A percentile compares a stretch with the other conserved stretches of the same genome.
phyloP scores from a whole-genome alignment of 1,139 yeast genomes.

The Candida mesenterica region DNA sequence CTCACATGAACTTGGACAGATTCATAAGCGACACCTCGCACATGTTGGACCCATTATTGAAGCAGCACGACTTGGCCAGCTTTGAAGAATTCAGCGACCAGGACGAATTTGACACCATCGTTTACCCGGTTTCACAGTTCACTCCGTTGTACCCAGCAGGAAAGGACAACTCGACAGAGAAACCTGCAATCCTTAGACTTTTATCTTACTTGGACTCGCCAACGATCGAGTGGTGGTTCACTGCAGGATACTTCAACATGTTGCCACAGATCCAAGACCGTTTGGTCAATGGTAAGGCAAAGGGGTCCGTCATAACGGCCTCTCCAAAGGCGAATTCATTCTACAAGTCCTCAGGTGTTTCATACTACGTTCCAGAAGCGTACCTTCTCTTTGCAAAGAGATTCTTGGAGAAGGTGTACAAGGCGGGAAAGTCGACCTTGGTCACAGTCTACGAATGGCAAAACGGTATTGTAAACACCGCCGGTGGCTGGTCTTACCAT shows the following conservation, averaged over 20 bases:
- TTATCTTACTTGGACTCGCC: slow-evolving; percentile 58
- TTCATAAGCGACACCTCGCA: slow-evolving; percentile 61
- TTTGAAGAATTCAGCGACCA: slow-evolving; percentile 36
- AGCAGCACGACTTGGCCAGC: slow-evolving; percentile 36
- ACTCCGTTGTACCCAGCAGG: slow-evolving; percentile 71
- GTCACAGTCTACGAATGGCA: slow-evolving; percentile 80
- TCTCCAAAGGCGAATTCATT: slow-evolving; percentile 93
- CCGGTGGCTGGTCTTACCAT: slow-evolving; percentile 94
- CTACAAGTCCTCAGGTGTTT: slow-evolving; percentile 78
- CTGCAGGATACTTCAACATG: slow-evolving; percentile 97
- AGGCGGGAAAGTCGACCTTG: slow-evolving; percentile 41
- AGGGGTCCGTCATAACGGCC: slow-evolving; percentile 81
- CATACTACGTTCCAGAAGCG: slow-evolving; percentile 83
- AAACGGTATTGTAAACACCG: slow-evolving; percentile 76
- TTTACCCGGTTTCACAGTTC: slow-evolving; percentile 90
- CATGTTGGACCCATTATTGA: slow-evolving; percentile 56
- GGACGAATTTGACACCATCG: slow-evolving; percentile 55
- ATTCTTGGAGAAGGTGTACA: slow-evolving; percentile 58
- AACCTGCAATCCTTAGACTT: slow-evolving; percentile 62
- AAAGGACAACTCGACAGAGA: slow-evolving; percentile 69
- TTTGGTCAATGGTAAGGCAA: slow-evolving; percentile 58
- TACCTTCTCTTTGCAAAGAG: slow-evolving; percentile 73
- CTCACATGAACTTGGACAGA: slow-evolving; percentile 54
- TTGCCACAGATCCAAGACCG: slow-evolving; percentile 68
- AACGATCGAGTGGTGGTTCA: slow-evolving; percentile 73